These are phyloP conservation scores for Xylaria flabelliformis DNA, from an alignment of 495 filamentous ascomycete genomes.

Conservation along the genomic window DNA sequence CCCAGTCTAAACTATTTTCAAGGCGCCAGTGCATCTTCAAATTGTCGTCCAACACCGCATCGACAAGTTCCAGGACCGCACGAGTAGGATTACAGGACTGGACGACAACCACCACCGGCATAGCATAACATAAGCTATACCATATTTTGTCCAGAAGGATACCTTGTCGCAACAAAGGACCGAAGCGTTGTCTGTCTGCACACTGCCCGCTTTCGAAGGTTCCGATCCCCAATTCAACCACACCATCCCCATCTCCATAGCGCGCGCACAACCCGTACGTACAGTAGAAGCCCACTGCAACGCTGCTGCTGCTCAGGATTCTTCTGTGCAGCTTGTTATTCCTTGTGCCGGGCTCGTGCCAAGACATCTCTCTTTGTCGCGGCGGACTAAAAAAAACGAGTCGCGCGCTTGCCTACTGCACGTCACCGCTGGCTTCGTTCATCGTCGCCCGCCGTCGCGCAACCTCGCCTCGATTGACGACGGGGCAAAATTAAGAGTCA, in stretches of 20 bases:
- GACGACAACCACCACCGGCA: conserved; percentile 6
- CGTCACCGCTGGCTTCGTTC: conserved; percentile 29
- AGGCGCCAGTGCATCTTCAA: conserved; percentile 24
- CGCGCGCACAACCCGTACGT: background rate
- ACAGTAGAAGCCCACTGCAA: conserved; percentile 12
- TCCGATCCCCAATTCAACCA: background rate
- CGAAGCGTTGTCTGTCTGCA: background rate
- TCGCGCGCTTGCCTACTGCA: conserved; percentile 28
- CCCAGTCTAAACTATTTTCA: conserved; percentile 31
- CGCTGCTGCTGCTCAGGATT: conserved; percentile 13
- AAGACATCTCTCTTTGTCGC: conserved; percentile 8
- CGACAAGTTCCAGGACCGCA: background rate
- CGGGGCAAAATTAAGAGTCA: conserved; percentile 30
- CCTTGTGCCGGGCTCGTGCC: conserved; percentile 18
- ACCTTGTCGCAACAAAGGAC: conserved; percentile 7
- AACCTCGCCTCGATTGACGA: conserved; percentile 15
- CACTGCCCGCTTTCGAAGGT: background rate
- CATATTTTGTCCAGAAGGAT: background rate
- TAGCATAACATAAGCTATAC: background rate
- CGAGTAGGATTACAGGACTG: conserved; percentile 15
- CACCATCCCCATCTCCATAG: no score
- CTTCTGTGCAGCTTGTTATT: background rate
- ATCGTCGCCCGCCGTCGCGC: conserved; percentile 10
- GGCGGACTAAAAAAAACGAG: conserved; percentile 27
- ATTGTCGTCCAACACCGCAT: background rate